phyloP scores from a whole-genome alignment of 2,329 filamentous ascomycete species.

The Arthroderma sp. region DNA sequence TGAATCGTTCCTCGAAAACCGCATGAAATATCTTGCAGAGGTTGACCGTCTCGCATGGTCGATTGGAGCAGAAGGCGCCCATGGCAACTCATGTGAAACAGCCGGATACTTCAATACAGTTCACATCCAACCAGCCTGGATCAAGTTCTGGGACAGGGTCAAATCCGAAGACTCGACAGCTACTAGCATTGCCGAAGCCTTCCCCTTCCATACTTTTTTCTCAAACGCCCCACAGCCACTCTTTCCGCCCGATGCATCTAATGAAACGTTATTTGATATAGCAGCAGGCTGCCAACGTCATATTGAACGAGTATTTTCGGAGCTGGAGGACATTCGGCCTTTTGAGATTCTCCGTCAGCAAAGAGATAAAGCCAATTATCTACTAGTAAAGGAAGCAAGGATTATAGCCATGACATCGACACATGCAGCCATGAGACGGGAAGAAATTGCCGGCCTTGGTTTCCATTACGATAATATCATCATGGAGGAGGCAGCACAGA shows the following conservation, averaged over 20 bases:
- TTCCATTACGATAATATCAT: conserved; percentile 97
- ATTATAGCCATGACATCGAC: conserved; percentile 98
- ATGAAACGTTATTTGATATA: conserved; percentile 58
- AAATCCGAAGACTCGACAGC: conserved; percentile 43
- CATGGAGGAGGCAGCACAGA: conserved; percentile 97
- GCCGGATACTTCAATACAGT: conserved; percentile 93
- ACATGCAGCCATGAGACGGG: conserved; percentile 84
- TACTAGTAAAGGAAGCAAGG: conserved; percentile 88
- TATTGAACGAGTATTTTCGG: conserved; percentile 77
- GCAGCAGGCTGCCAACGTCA: conserved; percentile 78
- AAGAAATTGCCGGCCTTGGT: conserved; percentile 80
- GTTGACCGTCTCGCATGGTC: conserved; percentile 76
- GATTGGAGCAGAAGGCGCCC: conserved; percentile 79
- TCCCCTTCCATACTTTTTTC: conserved; percentile 85
- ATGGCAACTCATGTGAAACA: conserved; percentile 90
- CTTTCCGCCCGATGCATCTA: conserved; percentile 54
- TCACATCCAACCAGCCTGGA: conserved; percentile 80
- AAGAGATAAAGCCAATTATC: conserved; percentile 88
- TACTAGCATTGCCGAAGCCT: conserved; percentile 55
- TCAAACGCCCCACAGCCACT: conserved; percentile 74
- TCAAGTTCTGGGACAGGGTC: conserved; percentile 59
- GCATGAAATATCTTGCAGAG: conserved; percentile 63
- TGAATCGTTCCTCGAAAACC: conserved; percentile 86
- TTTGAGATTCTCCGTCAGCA: conserved; percentile 87
- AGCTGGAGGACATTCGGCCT: conserved; percentile 82